Conservation (phyloP, 2,329 filamentous ascomycete genomes). For the Colletotrichum lupini region DNA sequence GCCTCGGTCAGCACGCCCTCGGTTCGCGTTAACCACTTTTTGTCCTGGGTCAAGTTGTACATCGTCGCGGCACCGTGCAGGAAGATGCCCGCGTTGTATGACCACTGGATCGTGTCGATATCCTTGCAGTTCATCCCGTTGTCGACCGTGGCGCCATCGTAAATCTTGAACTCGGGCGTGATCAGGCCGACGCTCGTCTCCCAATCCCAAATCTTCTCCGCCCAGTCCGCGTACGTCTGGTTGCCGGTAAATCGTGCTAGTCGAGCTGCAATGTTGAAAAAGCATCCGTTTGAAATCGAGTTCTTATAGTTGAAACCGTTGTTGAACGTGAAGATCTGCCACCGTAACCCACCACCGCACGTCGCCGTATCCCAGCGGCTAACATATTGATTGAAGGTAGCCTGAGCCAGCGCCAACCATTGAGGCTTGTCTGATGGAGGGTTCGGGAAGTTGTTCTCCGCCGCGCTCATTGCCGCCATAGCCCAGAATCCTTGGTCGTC, state of each 20-base stretch:
- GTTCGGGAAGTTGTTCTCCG: slow-evolving; percentile 80
- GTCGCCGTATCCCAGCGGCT: slow-evolving; percentile 73
- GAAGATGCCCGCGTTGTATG: slow-evolving; percentile 76
- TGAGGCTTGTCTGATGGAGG: slow-evolving; percentile 71
- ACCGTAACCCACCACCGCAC: slow-evolving; percentile 82
- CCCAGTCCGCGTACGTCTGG: slow-evolving; percentile 81
- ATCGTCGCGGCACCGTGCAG: slow-evolving; percentile 71
- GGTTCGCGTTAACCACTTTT: slow-evolving; percentile 67
- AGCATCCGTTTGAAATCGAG: slow-evolving; percentile 75
- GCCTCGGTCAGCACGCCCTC: slow-evolving; percentile 67
- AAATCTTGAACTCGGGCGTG: slow-evolving; percentile 63
- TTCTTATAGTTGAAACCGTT: slow-evolving; percentile 77
- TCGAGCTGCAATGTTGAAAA: slow-evolving; percentile 76
- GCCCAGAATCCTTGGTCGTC: slow-evolving; percentile 89
- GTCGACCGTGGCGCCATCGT: slow-evolving; percentile 56
- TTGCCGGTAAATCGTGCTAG: slow-evolving; percentile 84
- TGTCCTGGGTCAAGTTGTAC: slow-evolving; percentile 67
- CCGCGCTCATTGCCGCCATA: slow-evolving; percentile 82
- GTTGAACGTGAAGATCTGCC: slow-evolving; percentile 88
- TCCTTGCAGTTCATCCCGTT: slow-evolving; percentile 57
- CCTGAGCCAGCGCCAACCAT: slow-evolving; percentile 83
- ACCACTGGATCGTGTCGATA: slow-evolving; percentile 72
- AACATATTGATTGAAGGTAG: slow-evolving; percentile 83
- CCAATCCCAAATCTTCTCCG: slow-evolving; percentile 77
- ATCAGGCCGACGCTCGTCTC: slow-evolving; percentile 67